Evolutionary conservation across 768 basidiomycete genomes (phyloP).

Genomic region (Psilocybe azurescens): DNA sequence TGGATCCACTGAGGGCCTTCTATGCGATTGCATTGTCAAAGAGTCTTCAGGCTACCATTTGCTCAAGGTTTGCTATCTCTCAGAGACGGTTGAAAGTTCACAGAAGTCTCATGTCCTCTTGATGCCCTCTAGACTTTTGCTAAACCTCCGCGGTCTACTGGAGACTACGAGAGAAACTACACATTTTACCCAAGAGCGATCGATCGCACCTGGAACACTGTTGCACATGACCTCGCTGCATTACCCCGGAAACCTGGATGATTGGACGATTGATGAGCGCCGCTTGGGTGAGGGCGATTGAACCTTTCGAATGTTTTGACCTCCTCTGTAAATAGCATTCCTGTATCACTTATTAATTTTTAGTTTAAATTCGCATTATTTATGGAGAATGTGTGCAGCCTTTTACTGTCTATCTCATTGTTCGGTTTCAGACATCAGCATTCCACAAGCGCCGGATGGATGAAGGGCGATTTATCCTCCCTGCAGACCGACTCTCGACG

Average conservation of each 20-base stretch:
- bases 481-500: too few relatives aligned
- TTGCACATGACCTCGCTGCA: not conserved
- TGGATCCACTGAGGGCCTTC: constrained; percentile 1
- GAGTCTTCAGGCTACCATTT: constrained; percentile 13
- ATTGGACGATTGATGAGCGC: not conserved
- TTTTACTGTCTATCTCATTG: too few relatives aligned
- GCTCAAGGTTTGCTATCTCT: constrained; percentile 7
- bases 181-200: not conserved
- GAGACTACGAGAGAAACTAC: not conserved
- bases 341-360: too few relatives aligned
- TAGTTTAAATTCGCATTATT: too few relatives aligned
- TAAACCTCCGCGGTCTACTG: constrained; percentile 8
- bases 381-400: too few relatives aligned
- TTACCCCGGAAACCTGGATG: not conserved
- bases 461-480: too few relatives aligned
- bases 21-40: constrained; percentile 7
- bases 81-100: too few relatives aligned
- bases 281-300: not conserved
- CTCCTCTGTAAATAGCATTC: too few relatives aligned
- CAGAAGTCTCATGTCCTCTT: not conserved
- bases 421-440: too few relatives aligned
- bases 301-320: not conserved
- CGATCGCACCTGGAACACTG: not conserved
- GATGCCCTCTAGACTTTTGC: constrained; percentile 2
- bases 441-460: too few relatives aligned